Evolutionary conservation across 495 filamentous ascomycete genomes (phyloP).

Genomic region (Alectoria sarmentosa): DNA sequence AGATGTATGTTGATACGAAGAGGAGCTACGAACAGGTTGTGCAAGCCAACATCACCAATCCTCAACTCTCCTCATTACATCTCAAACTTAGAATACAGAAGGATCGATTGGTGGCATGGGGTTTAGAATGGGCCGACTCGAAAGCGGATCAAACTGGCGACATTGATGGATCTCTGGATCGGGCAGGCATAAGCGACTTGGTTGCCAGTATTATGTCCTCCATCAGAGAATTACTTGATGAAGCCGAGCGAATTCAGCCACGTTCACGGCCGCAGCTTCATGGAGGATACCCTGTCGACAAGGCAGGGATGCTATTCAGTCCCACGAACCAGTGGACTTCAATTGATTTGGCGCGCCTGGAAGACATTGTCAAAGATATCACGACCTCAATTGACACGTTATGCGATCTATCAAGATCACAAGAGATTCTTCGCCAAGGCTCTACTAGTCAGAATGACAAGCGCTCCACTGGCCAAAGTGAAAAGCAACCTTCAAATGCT

Average conservation of each 20-base stretch:
- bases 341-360: slow-evolving; percentile 42
- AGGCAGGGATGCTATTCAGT: slow-evolving; percentile 25
- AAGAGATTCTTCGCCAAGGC: slow-evolving; percentile 39
- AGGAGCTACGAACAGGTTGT: slow-evolving; percentile 71
- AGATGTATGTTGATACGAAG: slow-evolving; percentile 90
- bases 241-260: slow-evolving; percentile 72
- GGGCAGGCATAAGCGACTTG: slow-evolving; percentile 78
- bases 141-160: slow-evolving; percentile 58
- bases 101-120: slow-evolving; percentile 74
- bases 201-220: slow-evolving; percentile 84
- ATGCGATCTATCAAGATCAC: slow-evolving; percentile 74
- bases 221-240: slow-evolving; percentile 79
- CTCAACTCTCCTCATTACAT: slow-evolving; percentile 49
- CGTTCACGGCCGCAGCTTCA: slow-evolving; percentile 18
- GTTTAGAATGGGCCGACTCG: slow-evolving; percentile 80
- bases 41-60: slow-evolving; percentile 47
- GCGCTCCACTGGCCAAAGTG: slow-evolving; percentile 5
- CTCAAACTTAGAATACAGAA: slow-evolving; percentile 51
- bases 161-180: slow-evolving; percentile 78
- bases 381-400: slow-evolving; percentile 83
- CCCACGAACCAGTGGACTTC: slow-evolving; percentile 40
- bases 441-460: slow-evolving; percentile 17
- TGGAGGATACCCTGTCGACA: slow-evolving; percentile 28
- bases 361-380: slow-evolving; percentile 64
- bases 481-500: slow-evolving; percentile 32